Percentiles rank a stretch among this genome's conserved stretches.
These are phyloP conservation scores for Vitrella brassicaformis DNA, from an alignment of 73 alveolate genomes.

Conservation along the genomic window DNA sequence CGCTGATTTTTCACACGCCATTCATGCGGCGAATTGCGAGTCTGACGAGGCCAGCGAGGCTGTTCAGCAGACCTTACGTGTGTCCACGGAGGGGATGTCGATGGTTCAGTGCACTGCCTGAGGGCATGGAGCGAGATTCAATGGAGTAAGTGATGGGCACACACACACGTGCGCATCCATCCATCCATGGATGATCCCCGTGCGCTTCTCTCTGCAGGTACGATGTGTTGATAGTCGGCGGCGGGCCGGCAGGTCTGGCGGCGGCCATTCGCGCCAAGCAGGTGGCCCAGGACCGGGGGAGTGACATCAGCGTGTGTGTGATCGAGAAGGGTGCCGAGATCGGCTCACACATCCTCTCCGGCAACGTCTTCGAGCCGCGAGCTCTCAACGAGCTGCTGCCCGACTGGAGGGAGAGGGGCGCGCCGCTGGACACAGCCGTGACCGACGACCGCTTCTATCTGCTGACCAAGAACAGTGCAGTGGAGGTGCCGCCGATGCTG, in stretches of 20 bases:
- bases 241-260: slow-evolving; percentile 92
- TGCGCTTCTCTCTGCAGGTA: too few species aligned
- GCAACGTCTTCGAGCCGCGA: slow-evolving; percentile 77
- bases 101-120: too few species aligned
- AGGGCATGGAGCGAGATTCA: too few species aligned
- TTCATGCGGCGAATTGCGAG: too few species aligned
- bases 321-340: slow-evolving; percentile 69
- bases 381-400: slow-evolving; percentile 48
- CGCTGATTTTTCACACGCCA: too few species aligned
- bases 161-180: too few species aligned
- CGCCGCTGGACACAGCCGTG: slow-evolving; percentile 82
- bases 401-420: slow-evolving; percentile 43
- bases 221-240: slow-evolving; percentile 72
- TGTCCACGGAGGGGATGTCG: too few species aligned
- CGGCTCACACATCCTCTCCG: slow-evolving; percentile 86
- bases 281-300: slow-evolving; percentile 49
- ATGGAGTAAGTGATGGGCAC: too few species aligned
- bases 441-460: slow-evolving; percentile 65
- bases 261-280: slow-evolving; percentile 79
- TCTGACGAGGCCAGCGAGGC: too few species aligned
- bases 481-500: slow-evolving; percentile 52
- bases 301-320: slow-evolving; percentile 35
- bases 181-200: too few species aligned
- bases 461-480: slow-evolving; percentile 37
- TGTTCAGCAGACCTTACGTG: too few species aligned